Evolutionary conservation across 75 land plant genomes (phyloP).

Genomic region (Isoetes taiwanensis): DNA sequence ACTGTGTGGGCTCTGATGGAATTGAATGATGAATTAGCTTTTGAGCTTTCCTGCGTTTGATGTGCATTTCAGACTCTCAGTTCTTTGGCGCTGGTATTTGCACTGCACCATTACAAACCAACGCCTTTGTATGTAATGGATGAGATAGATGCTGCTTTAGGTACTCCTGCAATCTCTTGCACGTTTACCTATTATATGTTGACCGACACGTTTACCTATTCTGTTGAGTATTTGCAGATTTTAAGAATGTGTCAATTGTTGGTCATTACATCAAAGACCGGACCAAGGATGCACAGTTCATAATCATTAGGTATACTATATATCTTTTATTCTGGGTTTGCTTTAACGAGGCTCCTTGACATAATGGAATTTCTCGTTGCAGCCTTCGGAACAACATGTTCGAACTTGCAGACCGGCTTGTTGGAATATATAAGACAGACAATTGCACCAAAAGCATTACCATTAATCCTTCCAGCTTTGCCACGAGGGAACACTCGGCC

Average conservation of each 20-base stretch:
- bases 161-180: slow-evolving; percentile 22
- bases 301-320: slow-evolving; percentile 71
- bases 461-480: slow-evolving; percentile 78
- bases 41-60: neutral
- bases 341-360: too few species aligned
- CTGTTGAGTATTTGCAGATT: slow-evolving; percentile 33
- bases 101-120: slow-evolving; percentile 96
- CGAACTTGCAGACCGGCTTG: slow-evolving; percentile 84
- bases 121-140: slow-evolving; percentile 99
- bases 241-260: slow-evolving; percentile 96
- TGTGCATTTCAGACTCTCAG: slow-evolving; percentile 59
- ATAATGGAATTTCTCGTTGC: too few species aligned
- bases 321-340: neutral
- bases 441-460: slow-evolving; percentile 98
- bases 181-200: neutral
- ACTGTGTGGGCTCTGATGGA: neutral
- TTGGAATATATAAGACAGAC: slow-evolving; percentile 94
- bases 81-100: slow-evolving; percentile 91
- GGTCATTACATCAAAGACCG: slow-evolving; percentile 97
- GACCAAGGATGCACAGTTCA: slow-evolving; percentile 90
- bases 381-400: slow-evolving; percentile 97
- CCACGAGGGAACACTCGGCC: too few species aligned
- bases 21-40: neutral
- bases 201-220: neutral
- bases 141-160: slow-evolving; percentile 95